phyloP scores from a whole-genome alignment of 257 asterid genomes.

The Solanum neorickii region DNA sequence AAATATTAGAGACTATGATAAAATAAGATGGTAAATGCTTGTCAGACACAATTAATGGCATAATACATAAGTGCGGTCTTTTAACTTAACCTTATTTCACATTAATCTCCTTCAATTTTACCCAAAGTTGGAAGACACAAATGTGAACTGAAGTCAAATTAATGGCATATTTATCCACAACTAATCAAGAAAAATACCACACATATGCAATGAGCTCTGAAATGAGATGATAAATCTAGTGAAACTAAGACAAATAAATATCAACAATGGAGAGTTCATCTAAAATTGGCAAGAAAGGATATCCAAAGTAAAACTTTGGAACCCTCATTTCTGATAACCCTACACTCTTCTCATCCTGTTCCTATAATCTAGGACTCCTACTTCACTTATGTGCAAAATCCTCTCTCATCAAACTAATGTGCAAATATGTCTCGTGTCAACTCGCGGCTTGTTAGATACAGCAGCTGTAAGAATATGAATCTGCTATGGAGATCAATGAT shows the following conservation, averaged over 20 bases:
- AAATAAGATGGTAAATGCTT: no score
- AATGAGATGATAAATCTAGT: neutral
- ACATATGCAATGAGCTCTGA: neutral
- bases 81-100: neutral
- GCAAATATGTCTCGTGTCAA: slow-evolving; percentile 4
- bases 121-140: neutral
- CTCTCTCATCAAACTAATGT: slow-evolving; percentile 16
- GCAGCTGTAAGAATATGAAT: slow-evolving; percentile 19
- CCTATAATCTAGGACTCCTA: slow-evolving; percentile 25
- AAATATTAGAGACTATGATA: no score
- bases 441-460: slow-evolving; percentile 25
- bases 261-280: neutral
- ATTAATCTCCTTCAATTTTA: rapidly evolving
- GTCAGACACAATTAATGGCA: no score
- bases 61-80: no score
- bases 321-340: neutral
- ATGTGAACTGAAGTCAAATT: no score
- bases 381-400: slow-evolving; percentile 34
- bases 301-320: slow-evolving; percentile 7
- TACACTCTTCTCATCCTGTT: slow-evolving; percentile 15
- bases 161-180: neutral
- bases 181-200: neutral
- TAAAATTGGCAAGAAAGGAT: neutral
- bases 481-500: slow-evolving; percentile 4
- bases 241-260: neutral